Base-by-base conservation (phyloP, 352 stramenopile species). In the Phytophthora multivora region DNA sequence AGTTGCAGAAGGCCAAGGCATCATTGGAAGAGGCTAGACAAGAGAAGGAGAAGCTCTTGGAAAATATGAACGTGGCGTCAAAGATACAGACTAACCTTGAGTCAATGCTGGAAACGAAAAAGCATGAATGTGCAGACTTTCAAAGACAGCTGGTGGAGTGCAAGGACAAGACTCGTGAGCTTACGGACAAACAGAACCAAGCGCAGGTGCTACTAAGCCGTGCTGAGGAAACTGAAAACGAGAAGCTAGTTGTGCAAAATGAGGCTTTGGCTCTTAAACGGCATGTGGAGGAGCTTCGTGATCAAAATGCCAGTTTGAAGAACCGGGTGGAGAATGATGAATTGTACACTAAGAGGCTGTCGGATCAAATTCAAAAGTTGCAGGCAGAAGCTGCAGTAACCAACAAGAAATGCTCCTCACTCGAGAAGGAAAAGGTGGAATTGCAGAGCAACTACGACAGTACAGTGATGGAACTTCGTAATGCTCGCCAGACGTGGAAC, bases 221-320 rank as follows among this genome's bases (percentile, higher is more conserved):
- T 46, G 75, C 77, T 8, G 80, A 89, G 51, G 71, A 86, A 15
- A 73, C 78, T 2, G 83, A 89, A 48, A 88, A 81, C 11, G 80
- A 92, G 39, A 90, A 89, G 47, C 57, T 90, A 8, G 69, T 78
- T 12, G 61, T 86, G 11, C 79, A 90, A 42, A 89, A 87, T 35
- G 80, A 90, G 30, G 66, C 73, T 3, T 59, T 90, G 28, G 73
- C 71, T 11, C 48, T 90, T 12, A 75, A 83, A 31, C 66, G 83
- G 11, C 77, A 79, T 2, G 59, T 89, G 9, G 81, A 93, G 64
- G 81, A 90, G 45, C 63, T 93, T 4, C 79, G 80, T 1, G 83
- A 93, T 23, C 63, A 86, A 38, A 90, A 89, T 19, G 71, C 72
- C 7, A 80, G 71, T 15, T 52, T 93, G 28, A 86, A 80, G 51